Base-by-base conservation (phyloP, 495 filamentous ascomycete species). In the Sphaerosporella brunnea region DNA sequence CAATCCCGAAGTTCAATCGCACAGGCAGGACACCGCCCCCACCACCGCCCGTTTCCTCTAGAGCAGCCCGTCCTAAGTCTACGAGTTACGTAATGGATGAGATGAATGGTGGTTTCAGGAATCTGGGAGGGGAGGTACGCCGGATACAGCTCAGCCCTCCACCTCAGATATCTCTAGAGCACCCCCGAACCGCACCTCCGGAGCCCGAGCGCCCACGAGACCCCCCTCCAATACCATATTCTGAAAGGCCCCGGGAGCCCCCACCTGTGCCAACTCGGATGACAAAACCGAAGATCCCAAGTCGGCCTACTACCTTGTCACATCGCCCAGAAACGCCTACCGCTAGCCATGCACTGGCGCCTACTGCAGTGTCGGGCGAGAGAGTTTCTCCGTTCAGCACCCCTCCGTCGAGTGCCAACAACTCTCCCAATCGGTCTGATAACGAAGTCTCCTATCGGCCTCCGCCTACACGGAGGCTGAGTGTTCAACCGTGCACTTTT, bases 351-450 rank as follows among this genome's bases (percentile, higher is more conserved):
- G 35, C 52, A 11, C 42, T 54, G 39, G 51, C 56, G 2, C 56
- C 56, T 2, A 16, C 32, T n/a, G 50, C 49, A 16, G 34, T 63
- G 16, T 58, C 64, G 3, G 71, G 70, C 9, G 71, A 73, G n/a
- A 65, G 66, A 26, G 66, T 80, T 0, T 95, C 90, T 4, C 88
- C 90, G 0, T 95, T 97, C 57, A 87, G 69, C 62, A 94, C 86
- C 24, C 88, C 87, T 9, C 86, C 88, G 11, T 79, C 76, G 47
- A 92, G 79, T 53, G 74, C 76, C 11, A 79, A 75, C 44, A 81
- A 73, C 41, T 62, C 68, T 4, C 58, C 58, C n/a, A 50, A 45
- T 23, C 45, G 58, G 36, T 60, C 58, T 4, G 58, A 61, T 49
- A 56, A 48, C 30, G 53, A 56, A 35, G 45, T 53, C 15, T 19